A percentile compares a stretch with the other conserved stretches of the same genome.
Evolutionary conservation across 768 basidiomycete species (phyloP).

Genomic region (Sporobolomyces pararoseus): DNA sequence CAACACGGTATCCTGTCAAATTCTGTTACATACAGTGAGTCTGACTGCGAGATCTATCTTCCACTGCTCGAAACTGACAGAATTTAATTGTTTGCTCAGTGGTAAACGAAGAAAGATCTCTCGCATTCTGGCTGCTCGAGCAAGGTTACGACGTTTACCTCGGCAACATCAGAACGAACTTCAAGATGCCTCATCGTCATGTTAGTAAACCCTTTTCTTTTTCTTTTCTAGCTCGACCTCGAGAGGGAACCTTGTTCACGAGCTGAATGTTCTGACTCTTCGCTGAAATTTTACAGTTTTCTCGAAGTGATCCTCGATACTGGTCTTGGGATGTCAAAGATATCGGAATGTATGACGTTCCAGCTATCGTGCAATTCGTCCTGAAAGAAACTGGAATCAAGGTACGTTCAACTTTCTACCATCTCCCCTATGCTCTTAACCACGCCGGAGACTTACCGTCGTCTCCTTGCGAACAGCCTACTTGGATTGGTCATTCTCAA

Average conservation of each 20-base stretch:
- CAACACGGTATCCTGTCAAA: constrained; percentile 49
- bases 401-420: not conserved
- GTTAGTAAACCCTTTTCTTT: constrained; percentile 6
- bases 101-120: constrained; percentile 54
- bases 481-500: constrained; percentile 55
- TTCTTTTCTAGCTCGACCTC: not conserved
- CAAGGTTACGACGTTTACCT: constrained; percentile 46
- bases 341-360: constrained; percentile 54
- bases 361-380: constrained; percentile 53
- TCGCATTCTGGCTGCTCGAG: constrained; percentile 55
- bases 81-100: constrained; percentile 40
- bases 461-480: constrained; percentile 47
- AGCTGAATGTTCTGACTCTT: too few species aligned
- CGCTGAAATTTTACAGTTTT: too few species aligned
- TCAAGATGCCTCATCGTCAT: constrained; percentile 52
- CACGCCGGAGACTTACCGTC: too few species aligned
- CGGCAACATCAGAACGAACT: constrained; percentile 47
- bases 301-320: constrained; percentile 29
- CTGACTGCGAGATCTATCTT: too few species aligned
- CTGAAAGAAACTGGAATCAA: constrained; percentile 49
- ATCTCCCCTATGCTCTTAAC: not conserved
- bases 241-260: too few species aligned
- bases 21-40: constrained; percentile 31
- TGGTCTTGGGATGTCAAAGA: constrained; percentile 48
- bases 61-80: too few species aligned